Percentiles rank a stretch among this genome's conserved stretches.
These are phyloP conservation scores for Pichia sp. DNA, from an alignment of 1,139 yeast species.

Conservation along the genomic window DNA sequence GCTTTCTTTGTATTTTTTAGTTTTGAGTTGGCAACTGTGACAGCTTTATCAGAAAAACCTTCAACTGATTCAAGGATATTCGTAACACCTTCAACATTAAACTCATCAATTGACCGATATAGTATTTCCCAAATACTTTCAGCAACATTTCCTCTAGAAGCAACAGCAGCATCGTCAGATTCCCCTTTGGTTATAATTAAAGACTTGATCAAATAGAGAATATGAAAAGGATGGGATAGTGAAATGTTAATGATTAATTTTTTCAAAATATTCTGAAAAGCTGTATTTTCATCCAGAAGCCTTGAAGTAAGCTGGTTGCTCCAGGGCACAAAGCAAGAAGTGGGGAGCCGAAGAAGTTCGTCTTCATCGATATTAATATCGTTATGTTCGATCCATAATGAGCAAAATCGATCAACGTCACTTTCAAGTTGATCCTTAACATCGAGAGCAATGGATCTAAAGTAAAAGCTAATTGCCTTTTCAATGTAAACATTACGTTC, in stretches of 20 bases:
- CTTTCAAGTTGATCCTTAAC: constrained; percentile 45
- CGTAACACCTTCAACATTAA: constrained; percentile 18
- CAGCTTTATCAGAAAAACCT: constrained; percentile 46
- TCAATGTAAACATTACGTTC: constrained; percentile 44
- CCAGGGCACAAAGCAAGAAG: constrained; percentile 70
- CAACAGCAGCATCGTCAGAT: constrained; percentile 36
- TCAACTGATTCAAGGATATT: constrained; percentile 41
- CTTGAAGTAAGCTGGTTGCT: constrained; percentile 78
- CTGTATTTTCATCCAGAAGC: constrained; percentile 43
- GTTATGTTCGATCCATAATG: constrained; percentile 72
- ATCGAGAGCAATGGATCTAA: constrained; percentile 47
- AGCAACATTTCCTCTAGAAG: constrained; percentile 51
- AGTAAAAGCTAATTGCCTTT: constrained; percentile 58
- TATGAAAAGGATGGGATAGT: constrained; percentile 69
- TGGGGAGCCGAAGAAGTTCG: constrained; percentile 40
- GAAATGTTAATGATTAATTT: constrained; percentile 49
- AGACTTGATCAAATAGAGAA: constrained; percentile 64
- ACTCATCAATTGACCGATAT: constrained; percentile 17
- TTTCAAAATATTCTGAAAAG: constrained; percentile 56
- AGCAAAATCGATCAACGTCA: constrained; percentile 71
- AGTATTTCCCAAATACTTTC: constrained; percentile 39
- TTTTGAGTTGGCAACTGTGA: constrained; percentile 49
- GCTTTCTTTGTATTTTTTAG: constrained; percentile 32
- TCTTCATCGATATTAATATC: constrained; percentile 20
- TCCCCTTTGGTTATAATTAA: constrained; percentile 40